Evolutionary conservation across 169 alveolate species (phyloP), one percentile per base, ranked within the genome.

Genomic region (Fabrea salina): DNA sequence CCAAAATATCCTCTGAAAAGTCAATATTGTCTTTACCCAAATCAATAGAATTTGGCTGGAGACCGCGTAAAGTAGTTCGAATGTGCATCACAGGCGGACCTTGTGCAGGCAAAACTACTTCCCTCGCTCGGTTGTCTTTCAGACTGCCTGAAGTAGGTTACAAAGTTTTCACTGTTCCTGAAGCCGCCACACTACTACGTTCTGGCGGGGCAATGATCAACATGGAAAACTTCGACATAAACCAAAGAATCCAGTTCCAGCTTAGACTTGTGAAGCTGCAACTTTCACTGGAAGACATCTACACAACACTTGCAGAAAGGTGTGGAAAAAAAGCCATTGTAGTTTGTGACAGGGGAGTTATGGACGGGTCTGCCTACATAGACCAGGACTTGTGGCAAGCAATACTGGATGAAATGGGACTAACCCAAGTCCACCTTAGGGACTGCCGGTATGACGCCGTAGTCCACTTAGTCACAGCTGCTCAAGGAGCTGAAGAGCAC

Each of bases 51-150:
- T 7, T 35, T 8, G 16, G 54, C 13, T 61, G 32, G 22, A 61
- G 4, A 37, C 22, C 74, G 0, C 32, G 39, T 35, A 61, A 61
- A 5, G 78, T 67, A 16, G 11, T 19, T 19, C 39, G 61, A 44
- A 44, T 67, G n/a, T 67, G 78, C 64, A 1, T 89, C 3, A 86
- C 95, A 6, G 95, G 95, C 13, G 95, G 95, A n/a, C 95, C 95
- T 30, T 85, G 95, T 68, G 93, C 93, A 27, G 95, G 95, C 16
- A 90, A 87, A 81, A 87, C 93, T 0, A 79, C 95, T 11, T 87
- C 90, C 5, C 67, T 90, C 3, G 80, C 89, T 6, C 71, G 81
- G 16, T 64, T 90, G 3, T 44, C 87, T 0, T 68, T 82, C 35
- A 83, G 83, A 53, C 78, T 90, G 1, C 49, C 66, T 57, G 89